phyloP scores from a whole-genome alignment of 352 stramenopile species.

The Globisporangium radiosum region DNA sequence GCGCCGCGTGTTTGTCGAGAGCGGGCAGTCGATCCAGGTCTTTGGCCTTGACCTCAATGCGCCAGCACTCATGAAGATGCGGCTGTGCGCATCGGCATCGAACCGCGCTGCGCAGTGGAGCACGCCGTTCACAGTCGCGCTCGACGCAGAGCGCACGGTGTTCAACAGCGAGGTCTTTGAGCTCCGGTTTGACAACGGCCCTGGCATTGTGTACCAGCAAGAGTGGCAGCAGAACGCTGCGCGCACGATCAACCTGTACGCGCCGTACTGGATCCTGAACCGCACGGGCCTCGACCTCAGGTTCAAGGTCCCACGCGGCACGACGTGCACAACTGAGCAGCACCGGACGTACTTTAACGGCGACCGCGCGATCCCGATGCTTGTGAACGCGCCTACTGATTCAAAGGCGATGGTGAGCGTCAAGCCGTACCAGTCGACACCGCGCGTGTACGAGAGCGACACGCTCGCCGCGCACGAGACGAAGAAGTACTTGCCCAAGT shows the following conservation, averaged over 20 bases:
- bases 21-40: constrained; percentile 72
- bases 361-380: constrained; percentile 54
- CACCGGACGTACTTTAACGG: constrained; percentile 66
- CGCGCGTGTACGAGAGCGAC: constrained; percentile 42
- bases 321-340: constrained; percentile 50
- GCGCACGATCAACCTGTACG: constrained; percentile 60
- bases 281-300: constrained; percentile 67
- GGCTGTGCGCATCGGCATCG: constrained; percentile 50
- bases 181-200: constrained; percentile 54
- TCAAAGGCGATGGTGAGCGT: constrained; percentile 66
- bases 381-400: constrained; percentile 40
- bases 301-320: constrained; percentile 56
- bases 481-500: constrained; percentile 71
- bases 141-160: constrained; percentile 35
- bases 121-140: constrained; percentile 46
- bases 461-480: constrained; percentile 36
- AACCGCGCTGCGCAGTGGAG: constrained; percentile 53
- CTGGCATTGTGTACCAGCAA: constrained; percentile 58
- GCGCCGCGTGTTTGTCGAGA: constrained; percentile 67
- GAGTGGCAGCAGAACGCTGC: constrained; percentile 53
- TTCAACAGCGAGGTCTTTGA: constrained; percentile 60
- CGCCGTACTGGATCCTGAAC: constrained; percentile 85
- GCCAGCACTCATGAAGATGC: constrained; percentile 69
- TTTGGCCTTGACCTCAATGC: constrained; percentile 70
- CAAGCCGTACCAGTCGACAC: constrained; percentile 65